Evolutionary conservation across 495 filamentous ascomycete species (phyloP), one percentile per base, ranked within the genome.

Genomic region (Parathielavia hyrcaniae): DNA sequence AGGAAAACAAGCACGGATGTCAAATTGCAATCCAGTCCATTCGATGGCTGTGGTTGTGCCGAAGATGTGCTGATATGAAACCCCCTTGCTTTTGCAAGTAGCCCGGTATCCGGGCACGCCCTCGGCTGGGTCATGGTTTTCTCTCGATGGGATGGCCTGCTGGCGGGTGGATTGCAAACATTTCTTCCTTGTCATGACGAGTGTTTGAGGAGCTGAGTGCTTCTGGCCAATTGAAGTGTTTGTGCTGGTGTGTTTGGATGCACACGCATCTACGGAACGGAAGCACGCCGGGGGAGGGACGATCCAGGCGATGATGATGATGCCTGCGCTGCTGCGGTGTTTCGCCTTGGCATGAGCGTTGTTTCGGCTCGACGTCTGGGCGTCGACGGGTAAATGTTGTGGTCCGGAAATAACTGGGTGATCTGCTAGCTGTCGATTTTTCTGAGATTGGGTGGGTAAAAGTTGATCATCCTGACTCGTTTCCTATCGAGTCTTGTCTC

Each of bases 11-110:
- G 91, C 90, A 95, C 89, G 85, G 88, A 95, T 96, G 91, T 95
- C 91, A 96, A 95, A 95, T 95, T 96, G 83, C 91, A 90, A 89
- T 86, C 79, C 82, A 79, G 75, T 85, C 69, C 34, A 55, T 54
- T 57, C 76, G 72, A 87, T 96, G 88, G 82, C 88, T 90, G 83
- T 75, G 77, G 84, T 89, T 91, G 91, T 89, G 91, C 91, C 91
- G 88, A 91, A 74, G 77, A 81, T 81, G 80, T 83, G 80, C 79
- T 83, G 75, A 82, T 71, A 82, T 69, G 60, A 64, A 79, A 71
- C 58, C 61, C 51, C 50, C n/a, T 30, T 30, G 2, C 6, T 43
- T 40, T 53, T 44, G 68, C 70, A 69, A 65, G 70, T 38, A 71
- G 68, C 68, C 70, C 69, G 70, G 70, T 62, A 67, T 71, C 70